Base-by-base conservation (phyloP, 805 yeast genomes). In the Suhomyces faveliae region DNA sequence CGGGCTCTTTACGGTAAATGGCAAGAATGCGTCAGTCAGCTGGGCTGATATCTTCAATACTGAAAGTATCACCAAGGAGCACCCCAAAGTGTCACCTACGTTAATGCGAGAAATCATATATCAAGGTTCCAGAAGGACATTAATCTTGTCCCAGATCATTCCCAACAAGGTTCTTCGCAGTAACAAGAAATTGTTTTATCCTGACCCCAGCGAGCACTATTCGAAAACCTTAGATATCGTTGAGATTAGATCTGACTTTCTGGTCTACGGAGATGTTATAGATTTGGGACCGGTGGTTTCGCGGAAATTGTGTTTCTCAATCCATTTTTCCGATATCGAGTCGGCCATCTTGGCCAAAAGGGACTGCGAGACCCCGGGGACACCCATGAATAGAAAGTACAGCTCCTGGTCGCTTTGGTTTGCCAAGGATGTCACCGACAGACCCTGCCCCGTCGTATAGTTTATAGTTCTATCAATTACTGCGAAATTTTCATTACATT, bases 261-360 rank as follows among this genome's bases (percentile, higher is more conserved):
- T 60, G 5, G 57, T 55, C 17, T 84, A 74, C 64, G 95, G 94
- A 0, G 71, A 72, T 2, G 73, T 87, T 3, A 64, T 83, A 11
- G 89, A 84, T 35, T 65, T 85, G 2, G 65, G 79, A 1, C 87
- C 94, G 3, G 77, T 85, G n/a, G 71, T 87, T 4, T 84, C 90
- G 1, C 71, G 83, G 45, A 84, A 78, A 55, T 60, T 85, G 23
- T 77, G 89, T 49, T 71, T 87, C 53, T 73, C 84, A 9, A 65
- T 87, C 12, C 82, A 80, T 43, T 87, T 73, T 60, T 74, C 72
- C 42, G 84, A 84, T 54, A 75, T 84, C 4, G 62, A 76, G 29
- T 69, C 82, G 12, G 87, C 94, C 0, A 77, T 87, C 20, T 58
- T 61, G 5, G 89, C 85, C 2, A 84, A 82, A 62, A 64, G 65